Evolutionary conservation across 495 filamentous ascomycete genomes (phyloP).

Genomic region (Neurospora tetrasperma): DNA sequence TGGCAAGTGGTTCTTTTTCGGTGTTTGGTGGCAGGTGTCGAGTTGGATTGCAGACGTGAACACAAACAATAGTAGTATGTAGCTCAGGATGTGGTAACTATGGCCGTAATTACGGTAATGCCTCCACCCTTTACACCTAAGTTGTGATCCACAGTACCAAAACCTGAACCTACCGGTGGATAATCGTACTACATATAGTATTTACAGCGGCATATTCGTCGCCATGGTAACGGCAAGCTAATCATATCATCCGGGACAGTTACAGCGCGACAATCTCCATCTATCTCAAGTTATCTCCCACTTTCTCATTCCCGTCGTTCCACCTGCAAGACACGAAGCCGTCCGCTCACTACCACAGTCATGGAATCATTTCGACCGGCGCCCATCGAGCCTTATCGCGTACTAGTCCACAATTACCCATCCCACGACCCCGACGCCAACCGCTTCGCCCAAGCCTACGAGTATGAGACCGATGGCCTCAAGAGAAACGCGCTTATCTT

Average conservation of each 20-base stretch:
- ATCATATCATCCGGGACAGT: background rate
- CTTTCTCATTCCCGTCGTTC: background rate
- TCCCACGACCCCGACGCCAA: background rate
- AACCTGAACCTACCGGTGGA: background rate
- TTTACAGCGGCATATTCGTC: background rate
- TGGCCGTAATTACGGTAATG: background rate
- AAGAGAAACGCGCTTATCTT: constrained; percentile 62
- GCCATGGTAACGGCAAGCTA: background rate
- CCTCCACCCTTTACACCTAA: background rate
- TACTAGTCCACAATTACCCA: background rate
- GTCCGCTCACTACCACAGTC: background rate
- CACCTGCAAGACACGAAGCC: background rate
- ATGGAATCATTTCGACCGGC: background rate
- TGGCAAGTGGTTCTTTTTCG: too few relatives aligned
- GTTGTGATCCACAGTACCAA: too few relatives aligned
- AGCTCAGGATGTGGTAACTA: background rate
- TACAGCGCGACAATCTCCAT: background rate
- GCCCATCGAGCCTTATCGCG: background rate
- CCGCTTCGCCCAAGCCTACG: background rate
- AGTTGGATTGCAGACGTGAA: too few relatives aligned
- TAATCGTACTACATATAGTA: background rate
- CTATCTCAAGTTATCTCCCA: background rate
- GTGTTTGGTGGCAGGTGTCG: too few relatives aligned
- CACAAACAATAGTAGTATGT: too few relatives aligned
- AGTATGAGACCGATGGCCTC: constrained; percentile 6